phyloP scores from a whole-genome alignment of 306 rosid species.

The Prunus mume region DNA sequence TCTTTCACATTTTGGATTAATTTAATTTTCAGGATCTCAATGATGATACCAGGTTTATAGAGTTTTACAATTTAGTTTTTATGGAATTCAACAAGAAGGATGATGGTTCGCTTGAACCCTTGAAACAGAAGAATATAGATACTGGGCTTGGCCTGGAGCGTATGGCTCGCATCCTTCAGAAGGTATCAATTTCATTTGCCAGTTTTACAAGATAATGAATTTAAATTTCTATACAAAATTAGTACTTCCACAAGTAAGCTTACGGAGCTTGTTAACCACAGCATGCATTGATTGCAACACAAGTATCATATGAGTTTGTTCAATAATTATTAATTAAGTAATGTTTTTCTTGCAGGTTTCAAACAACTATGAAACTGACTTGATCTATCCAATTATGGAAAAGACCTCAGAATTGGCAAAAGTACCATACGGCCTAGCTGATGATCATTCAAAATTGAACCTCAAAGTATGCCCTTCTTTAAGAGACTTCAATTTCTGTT shows the following conservation, averaged over 20 bases:
- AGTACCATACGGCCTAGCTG: slow-evolving; percentile 60
- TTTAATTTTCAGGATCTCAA: slow-evolving; percentile 67
- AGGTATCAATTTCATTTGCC: slow-evolving; percentile 44
- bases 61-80: slow-evolving; percentile 90
- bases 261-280: neutral
- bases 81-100: slow-evolving; percentile 93
- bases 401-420: slow-evolving; percentile 67
- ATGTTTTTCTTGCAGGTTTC: slow-evolving; percentile 68
- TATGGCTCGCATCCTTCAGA: slow-evolving; percentile 89
- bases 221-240: slow-evolving; percentile 1
- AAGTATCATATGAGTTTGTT: slow-evolving; percentile 20
- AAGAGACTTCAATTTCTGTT: slow-evolving; percentile 16
- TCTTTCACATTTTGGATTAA: slow-evolving; percentile 1
- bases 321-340: slow-evolving; percentile 14
- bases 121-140: slow-evolving; percentile 89
- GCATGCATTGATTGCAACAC: neutral
- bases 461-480: slow-evolving; percentile 54
- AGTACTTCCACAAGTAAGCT: neutral
- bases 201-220: slow-evolving; percentile 7
- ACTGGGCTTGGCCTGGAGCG: slow-evolving; percentile 97
- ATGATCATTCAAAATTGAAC: slow-evolving; percentile 63
- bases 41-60: slow-evolving; percentile 84
- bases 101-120: slow-evolving; percentile 81
- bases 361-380: slow-evolving; percentile 90
- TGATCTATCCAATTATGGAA: slow-evolving; percentile 92